Base-by-base conservation (phyloP, 352 stramenopile species). In the Pythium vanterpoolii region DNA sequence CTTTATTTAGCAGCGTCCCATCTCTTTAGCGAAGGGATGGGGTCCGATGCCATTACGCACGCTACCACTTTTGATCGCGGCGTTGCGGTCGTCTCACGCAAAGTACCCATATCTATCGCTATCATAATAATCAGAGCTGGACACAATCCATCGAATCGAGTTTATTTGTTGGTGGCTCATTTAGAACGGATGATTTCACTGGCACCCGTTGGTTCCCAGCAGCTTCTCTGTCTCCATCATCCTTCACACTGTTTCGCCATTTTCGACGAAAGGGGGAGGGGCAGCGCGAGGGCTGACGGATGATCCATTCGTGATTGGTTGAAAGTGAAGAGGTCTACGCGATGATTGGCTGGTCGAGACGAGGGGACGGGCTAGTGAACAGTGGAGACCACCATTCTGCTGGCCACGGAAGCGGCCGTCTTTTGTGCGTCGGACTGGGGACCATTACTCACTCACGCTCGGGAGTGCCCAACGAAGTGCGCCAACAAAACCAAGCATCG, bases 361-460 rank as follows among this genome's bases (percentile, higher is more conserved):
- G 39, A 42, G 26, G 10, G 18, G 1, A 50, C 3, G 14, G 38
- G 36, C 51, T 49, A 23, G 13, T 58, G 49, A 50, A 40, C 38
- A 14, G 27, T 23, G 40, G 4, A 7, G 48, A 65, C 58, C 48
- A 43, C 55, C 58, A 60, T 21, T 65, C 58, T 40, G 14, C 40
- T 2, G 10, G n/a, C 24, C 48, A 49, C 54, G 57, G 61, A 62
- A 63, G 61, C 42, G 60, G 61, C 26, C 44, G 19, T n/a, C 9
- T 24, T 48, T 42, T 48, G 51, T 39, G 60, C 44, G 60, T 67
- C 60, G 52, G 60, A 67, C 60, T 67, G 51, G 60, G 52, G 52
- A 57, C 44, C 60, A 67, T 67, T 67, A 67, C 60, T 67, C 60
- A 67, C 60, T 54, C 52, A 16, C 10, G n/a, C n/a, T n/a, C 27